Conservation (phyloP, 192 early-diverging fungal genomes). For the Entophlyctis luteolus region DNA sequence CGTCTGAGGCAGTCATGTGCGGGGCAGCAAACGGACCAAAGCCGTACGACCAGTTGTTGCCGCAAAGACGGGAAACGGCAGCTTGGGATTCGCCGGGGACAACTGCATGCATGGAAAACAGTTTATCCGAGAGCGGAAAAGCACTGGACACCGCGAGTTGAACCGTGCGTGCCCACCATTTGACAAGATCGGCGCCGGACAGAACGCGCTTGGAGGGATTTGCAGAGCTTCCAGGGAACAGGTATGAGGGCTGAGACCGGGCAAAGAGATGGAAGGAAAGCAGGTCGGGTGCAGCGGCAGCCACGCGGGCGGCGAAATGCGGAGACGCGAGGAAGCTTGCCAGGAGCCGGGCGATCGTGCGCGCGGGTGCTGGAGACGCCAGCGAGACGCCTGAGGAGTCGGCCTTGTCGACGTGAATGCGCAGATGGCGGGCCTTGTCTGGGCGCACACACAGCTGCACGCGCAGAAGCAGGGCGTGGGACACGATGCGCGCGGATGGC, state of each 20-base stretch:
- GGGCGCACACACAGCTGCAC: not conserved
- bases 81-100: constrained; percentile 49
- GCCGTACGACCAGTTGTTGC: not conserved
- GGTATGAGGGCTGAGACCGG: constrained; percentile 78
- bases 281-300: not conserved
- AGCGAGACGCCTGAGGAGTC: not conserved
- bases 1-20: not conserved
- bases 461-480: not conserved
- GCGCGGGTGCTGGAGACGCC: not conserved
- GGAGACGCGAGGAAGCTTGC: not conserved
- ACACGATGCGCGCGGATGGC: not conserved
- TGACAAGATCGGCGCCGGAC: constrained; percentile 59
- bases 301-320: not conserved
- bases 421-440: not conserved
- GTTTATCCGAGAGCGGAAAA: constrained; percentile 5
- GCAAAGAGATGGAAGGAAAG: constrained; percentile 67
- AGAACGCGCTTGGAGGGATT: constrained; percentile 64
- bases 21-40: not conserved
- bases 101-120: constrained; percentile 35
- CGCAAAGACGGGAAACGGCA: not conserved
- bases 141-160: not conserved
- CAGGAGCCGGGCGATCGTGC: not conserved
- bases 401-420: not conserved
- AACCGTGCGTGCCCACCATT: constrained; percentile 72
- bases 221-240: constrained; percentile 68